Percentiles rank a stretch among this genome's conserved stretches.
Evolutionary conservation across 768 basidiomycete species (phyloP).

Genomic region (Xanthoconium purpureum): DNA sequence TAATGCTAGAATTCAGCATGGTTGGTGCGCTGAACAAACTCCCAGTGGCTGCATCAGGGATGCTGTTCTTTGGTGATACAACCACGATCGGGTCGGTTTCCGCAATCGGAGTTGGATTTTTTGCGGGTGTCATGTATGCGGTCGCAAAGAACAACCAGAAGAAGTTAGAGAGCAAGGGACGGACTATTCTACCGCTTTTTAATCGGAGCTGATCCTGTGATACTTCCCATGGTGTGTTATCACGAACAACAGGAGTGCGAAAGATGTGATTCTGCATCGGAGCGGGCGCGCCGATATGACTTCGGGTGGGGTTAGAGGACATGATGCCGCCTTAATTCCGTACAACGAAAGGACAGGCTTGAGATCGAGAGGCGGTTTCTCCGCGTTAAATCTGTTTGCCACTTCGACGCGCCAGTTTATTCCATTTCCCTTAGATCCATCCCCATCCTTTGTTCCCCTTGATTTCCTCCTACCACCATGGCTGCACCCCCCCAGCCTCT

Average conservation of each 20-base stretch:
- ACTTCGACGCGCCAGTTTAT: background rate
- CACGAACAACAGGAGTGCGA: background rate
- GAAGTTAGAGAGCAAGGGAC: constrained; percentile 59
- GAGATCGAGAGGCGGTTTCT: background rate
- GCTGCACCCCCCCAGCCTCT: constrained; percentile 37
- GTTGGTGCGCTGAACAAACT: constrained; percentile 97
- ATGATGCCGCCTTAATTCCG: constrained; percentile 34
- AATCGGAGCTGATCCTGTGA: constrained; percentile 43
- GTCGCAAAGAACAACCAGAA: constrained; percentile 94
- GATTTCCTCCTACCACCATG: constrained; percentile 24
- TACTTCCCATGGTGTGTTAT: constrained; percentile 2
- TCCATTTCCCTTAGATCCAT: constrained; percentile 9
- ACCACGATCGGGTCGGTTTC: constrained; percentile 87
- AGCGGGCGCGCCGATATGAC: background rate
- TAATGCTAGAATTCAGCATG: constrained; percentile 56
- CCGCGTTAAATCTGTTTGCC: background rate
- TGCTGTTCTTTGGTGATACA: constrained; percentile 93
- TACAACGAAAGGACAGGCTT: constrained; percentile 5
- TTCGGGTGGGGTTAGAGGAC: constrained; percentile 2
- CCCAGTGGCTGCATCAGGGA: constrained; percentile 97
- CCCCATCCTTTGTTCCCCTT: constrained; percentile 1
- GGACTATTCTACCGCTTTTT: constrained; percentile 63
- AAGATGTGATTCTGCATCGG: background rate
- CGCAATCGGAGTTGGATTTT: constrained; percentile 83
- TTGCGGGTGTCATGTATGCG: constrained; percentile 89